Evolutionary conservation across 176 grass and related monocot genomes (phyloP), one percentile per base, ranked within the genome.

Genomic region (Alopecurus myosuroides): DNA sequence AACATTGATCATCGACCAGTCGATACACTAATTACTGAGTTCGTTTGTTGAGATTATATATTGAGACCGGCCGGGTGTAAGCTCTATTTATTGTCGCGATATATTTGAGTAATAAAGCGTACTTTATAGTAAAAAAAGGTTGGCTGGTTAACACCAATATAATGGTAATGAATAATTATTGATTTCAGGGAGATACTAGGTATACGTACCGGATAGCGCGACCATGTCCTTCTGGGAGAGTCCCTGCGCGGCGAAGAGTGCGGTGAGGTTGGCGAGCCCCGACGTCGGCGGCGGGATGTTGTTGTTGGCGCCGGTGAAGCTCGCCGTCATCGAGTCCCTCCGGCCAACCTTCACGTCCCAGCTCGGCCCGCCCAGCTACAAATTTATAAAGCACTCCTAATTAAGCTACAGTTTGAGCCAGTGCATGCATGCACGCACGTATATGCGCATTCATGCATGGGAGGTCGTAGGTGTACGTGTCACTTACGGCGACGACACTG

Each of bases 331-430:
- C 10, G 94, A 93, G 57, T 97, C 94, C 74, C 88, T 90, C 81
- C 93, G 85, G 8, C 90, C 93, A 25, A 94, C 7, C 76, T 92
- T 94, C 44, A 94, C 92, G n/a, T 71, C 61, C 92, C 92, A 94
- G 74, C 13, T 83, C 31, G 85, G 89, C 25, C 92, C 92, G 20
- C 85, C 92, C 9, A 94, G 85, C 92, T 94, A 22, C 26, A 50
- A 29, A 25, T 15, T 12, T 3, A 61, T 22, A 25, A 20, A 61
- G 11, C 20, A n/a, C n/a, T n/a, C n/a, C n/a, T 46, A n/a, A 8
- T 23, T 23, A 51, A 36, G 31, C 12, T 37, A 45, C 45, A 52
- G 72, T 34, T 75, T 75, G 4, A 75, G 72, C 63, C 2, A 33
- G 8, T 66, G 15, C 17, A 50, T 49, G 44, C 71, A 74, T 50